Evolutionary conservation across 176 grass and related monocot genomes (phyloP), one percentile per base, ranked within the genome.

Genomic region (Metroxylon sagu): DNA sequence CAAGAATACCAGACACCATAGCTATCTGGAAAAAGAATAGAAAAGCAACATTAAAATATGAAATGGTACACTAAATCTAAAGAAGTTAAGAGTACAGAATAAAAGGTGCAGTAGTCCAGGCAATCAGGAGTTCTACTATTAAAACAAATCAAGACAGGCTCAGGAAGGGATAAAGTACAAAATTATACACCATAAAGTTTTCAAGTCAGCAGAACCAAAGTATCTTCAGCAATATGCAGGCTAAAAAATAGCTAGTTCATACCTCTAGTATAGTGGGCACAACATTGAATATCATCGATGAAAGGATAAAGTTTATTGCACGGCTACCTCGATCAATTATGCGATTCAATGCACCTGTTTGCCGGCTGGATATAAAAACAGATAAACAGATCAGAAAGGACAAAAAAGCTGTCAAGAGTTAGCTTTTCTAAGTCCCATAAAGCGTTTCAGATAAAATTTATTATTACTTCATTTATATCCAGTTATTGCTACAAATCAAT

Each of bases 261-360:
- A 97, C 92, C 92, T 97, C 92, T 80, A 97, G 59, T 75, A 91
- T 85, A 52, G 84, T 97, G 35, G 92, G 92, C 57, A 87, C 87
- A 56, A 97, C 76, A 78, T 97, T 97, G 69, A 97, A 97, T 35
- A 97, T 84, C 92, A 91, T 91, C 48, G 85, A 69, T n/a, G 92
- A 88, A 56, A 97, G 80, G 69, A 97, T 88, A 73, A 88, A 97
- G 71, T 85, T 97, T 76, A 97, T 91, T 28, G 92, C 92, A 27
- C 92, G 92, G 29, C 87, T 97, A 53, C 92, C 92, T 80, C 92
- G 75, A 68, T 97, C 92, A 66, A 97, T 97, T 77, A 91, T 88
- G 62, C 92, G 86, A 85, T 89, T 97, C 70, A 97, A 39, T 72
- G 76, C 87, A 80, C 92, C 92, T 56, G 92, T 97, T 88, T 97